Evolutionary conservation across 495 filamentous ascomycete species (phyloP).

Genomic region (Letharia lupina): DNA sequence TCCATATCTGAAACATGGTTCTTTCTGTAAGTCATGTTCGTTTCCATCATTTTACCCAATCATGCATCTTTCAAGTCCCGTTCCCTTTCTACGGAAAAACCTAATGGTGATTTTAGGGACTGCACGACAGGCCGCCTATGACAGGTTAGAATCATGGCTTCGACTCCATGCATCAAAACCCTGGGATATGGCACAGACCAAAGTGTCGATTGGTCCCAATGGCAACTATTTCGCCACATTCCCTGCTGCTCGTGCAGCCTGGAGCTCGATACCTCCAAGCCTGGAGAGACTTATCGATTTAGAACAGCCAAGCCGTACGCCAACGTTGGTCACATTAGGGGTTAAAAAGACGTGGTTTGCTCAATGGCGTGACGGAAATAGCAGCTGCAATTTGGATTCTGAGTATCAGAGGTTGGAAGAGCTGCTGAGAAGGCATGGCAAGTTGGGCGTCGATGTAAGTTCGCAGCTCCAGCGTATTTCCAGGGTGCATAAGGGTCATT

Average conservation of each 20-base stretch:
- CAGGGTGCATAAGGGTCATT: not conserved
- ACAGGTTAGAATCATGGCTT: conserved; percentile 1
- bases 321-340: not conserved
- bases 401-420: not conserved
- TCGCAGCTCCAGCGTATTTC: not conserved
- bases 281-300: not conserved
- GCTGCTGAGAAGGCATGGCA: conserved; percentile 6
- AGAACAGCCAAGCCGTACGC: not conserved
- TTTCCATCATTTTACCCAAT: not conserved
- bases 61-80: not conserved
- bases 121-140: not conserved
- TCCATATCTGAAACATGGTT: not conserved
- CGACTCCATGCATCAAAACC: not conserved
- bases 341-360: conserved; percentile 6
- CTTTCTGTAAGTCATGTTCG: not conserved
- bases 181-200: conserved; percentile 1
- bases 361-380: conserved; percentile 1
- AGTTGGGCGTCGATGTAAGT: conserved; percentile 1
- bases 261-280: not conserved
- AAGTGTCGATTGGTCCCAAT: not conserved
- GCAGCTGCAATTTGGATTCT: not conserved
- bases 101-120: too few species aligned
- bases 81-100: too few species aligned
- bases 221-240: not conserved
- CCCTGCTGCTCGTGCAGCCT: not conserved